These are phyloP conservation scores for Arthrobotrys conoides DNA, from an alignment of 2,329 filamentous ascomycete genomes.

Conservation along the genomic window DNA sequence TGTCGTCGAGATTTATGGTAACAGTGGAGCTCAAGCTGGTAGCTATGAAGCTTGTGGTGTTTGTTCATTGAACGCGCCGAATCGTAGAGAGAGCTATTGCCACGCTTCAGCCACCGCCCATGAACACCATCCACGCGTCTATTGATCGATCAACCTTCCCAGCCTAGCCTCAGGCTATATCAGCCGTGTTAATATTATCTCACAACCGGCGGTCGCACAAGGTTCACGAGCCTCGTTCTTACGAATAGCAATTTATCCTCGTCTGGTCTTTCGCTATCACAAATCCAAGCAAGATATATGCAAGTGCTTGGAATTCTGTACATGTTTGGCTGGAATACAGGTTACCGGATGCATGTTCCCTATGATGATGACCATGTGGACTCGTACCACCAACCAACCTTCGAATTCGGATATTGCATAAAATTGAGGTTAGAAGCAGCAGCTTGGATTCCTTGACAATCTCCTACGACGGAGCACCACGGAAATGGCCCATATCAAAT, in stretches of 20 bases:
- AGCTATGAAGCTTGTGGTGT: conserved; percentile 16
- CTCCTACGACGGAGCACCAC: background rate
- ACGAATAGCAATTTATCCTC: background rate
- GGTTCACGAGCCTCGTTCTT: background rate
- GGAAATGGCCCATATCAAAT: background rate
- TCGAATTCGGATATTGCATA: conserved; percentile 10
- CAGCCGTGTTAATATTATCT: conserved; percentile 1
- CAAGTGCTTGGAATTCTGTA: background rate
- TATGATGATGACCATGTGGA: conserved; percentile 6
- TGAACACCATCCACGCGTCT: background rate
- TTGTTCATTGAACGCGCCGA: conserved; percentile 27
- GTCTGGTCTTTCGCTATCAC: background rate
- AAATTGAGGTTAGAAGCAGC: conserved; percentile 2
- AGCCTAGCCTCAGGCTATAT: background rate
- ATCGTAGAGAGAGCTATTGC: conserved; percentile 7
- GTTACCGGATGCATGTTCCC: background rate
- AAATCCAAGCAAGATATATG: background rate
- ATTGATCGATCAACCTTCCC: background rate
- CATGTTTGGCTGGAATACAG: too few relatives aligned
- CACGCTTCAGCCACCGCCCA: too few relatives aligned
- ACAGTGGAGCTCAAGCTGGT: background rate
- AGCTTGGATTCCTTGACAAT: conserved; percentile 9
- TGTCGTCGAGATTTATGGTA: background rate
- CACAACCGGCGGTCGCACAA: conserved; percentile 7
- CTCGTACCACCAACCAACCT: background rate